Evolutionary conservation across 1,284 basidiomycete genomes (phyloP), one percentile per base, ranked within the genome.

Genomic region (Phellinidium pouzarii): DNA sequence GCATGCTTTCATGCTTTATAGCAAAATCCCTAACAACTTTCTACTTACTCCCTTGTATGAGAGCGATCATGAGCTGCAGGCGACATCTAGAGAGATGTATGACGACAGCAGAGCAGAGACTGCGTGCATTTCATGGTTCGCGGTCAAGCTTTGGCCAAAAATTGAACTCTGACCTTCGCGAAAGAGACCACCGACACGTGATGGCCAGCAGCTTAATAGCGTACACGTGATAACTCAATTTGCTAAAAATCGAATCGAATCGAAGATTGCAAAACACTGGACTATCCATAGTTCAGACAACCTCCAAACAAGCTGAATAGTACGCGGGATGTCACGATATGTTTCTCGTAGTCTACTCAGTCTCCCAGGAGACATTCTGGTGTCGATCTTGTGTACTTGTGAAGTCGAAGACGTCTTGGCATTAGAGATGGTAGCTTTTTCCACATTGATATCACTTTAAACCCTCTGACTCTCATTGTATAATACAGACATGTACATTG

Each of bases 31-130:
- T 8, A 9, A 45, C 27, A 11, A 19, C 23, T 22, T 4, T 34
- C 9, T 5, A 52, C 43, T 17, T 44, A 52, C 50, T 45, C 50
- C 36, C 50, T 52, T 42, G 14, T 22, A 22, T 42, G 47, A 4
- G 47, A 48, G 17, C 26, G 38, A 3, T 19, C 47, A 23, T 38
- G 26, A 34, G 20, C 11, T 19, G 47, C 17, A 11, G 47, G 47
- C 4, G 47, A 26, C 47, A 48, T 48, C 14, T 23, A 25, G n/a
- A 23, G 37, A 23, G 36, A 3, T 12, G 29, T 27, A 48, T 14
- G 45, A n/a, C 11, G 44, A 27, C 8, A 29, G n/a, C 38, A 41
- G 8, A 23, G 36, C 22, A 12, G 14, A 36, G 14, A 14, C 31
- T 34, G 47, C 47, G 47, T 40, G 47, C 19, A 46, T 22, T 46